Evolutionary conservation across 2,329 filamentous ascomycete species (phyloP), one percentile per base, ranked within the genome.

Genomic region (Arthrocladium fulminans): DNA sequence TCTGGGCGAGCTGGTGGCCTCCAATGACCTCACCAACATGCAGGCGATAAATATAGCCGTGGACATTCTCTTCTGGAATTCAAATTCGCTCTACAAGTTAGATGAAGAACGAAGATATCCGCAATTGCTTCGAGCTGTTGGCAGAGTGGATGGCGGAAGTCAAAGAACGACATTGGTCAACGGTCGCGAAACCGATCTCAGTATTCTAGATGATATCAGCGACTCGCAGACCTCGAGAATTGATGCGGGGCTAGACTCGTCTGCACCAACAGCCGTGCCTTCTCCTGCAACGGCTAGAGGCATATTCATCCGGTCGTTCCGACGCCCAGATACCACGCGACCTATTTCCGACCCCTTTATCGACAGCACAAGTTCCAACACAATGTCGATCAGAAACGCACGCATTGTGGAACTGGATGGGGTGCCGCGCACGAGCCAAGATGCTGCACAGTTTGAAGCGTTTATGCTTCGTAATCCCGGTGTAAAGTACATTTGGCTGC

Each of bases 31-130:
- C 30, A 77, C 72, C 1, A 68, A 76, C 53, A 57, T 67, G 5
- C 78, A 87, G 59, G 85, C 84, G 0, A 75, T 81, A 6, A 65
- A 75, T 22, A 71, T 85, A 2, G 80, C 80, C 0, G 75, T 78
- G 42, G 79, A 83, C 48, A 75, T 92, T 1, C 67, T 92, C 7
- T 92, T 89, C 67, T 73, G 79, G 53, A 94, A 88, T 56, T 79
- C 86, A 0, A 90, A 89, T 59, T 67, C 71, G n/a, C 67, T 92
- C 0, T 94, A 92, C 60, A 70, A 75, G 10, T 73, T 94, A 1
- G 65, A 72, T 0, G 65, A 68, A 45, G 63, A 61, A 42, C 52
- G 60, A 4, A 54, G 55, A 7, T 62, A 54, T 30, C 50, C 57
- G 5, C 54, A 59, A 38, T 48, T 60, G 17, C 45, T 60, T 9